Base-by-base conservation (phyloP, 176 grass and related monocot species). In the Tuctoria greenei region DNA sequence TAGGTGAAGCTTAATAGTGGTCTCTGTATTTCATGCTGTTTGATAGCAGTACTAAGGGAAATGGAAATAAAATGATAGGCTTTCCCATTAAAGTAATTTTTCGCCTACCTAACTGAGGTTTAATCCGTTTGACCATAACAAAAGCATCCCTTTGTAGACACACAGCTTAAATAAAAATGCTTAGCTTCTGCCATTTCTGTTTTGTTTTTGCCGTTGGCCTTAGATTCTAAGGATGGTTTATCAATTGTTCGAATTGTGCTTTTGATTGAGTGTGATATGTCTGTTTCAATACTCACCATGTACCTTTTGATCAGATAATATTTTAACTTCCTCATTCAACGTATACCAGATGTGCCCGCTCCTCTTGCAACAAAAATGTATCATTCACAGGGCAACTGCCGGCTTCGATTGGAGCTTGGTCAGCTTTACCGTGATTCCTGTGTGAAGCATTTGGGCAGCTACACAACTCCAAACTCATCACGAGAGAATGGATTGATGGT, bases 311-410 rank as follows among this genome's bases (percentile, higher is more conserved):
- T 73, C 17, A 70, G 18, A 66, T 17, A 25, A 3, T 68, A 15
- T 75, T 67, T 44, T 87, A 10, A 54, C 62, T 38, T 54, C 13
- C 66, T 83, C 40, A 61, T 78, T 59, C 73, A 50, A 70, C 83
- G 37, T 85, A 67, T 82, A 74, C 64, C 82, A 90, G 91, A 80
- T 85, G 85, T 63, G 21, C 82, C 91, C 54, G 66, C 35, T 62
- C 91, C 91, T 70, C 85, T 93, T 74, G 91, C 91, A 64, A 85
- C 91, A 71, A 93, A 93, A 90, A 81, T 90, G 68, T 93, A 90
- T 75, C 82, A 93, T 66, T 88, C 87, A 83, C 87, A 76, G 59
- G 87, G 87, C 14, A 85, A 83, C 58, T 42, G 74, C 68, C 70
- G 56, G 69, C 84, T 93, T 61, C 78, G 85, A 14, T 66, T 79